phyloP scores from a whole-genome alignment of 768 basidiomycete species.

The Boletus rufocinnamomeus region DNA sequence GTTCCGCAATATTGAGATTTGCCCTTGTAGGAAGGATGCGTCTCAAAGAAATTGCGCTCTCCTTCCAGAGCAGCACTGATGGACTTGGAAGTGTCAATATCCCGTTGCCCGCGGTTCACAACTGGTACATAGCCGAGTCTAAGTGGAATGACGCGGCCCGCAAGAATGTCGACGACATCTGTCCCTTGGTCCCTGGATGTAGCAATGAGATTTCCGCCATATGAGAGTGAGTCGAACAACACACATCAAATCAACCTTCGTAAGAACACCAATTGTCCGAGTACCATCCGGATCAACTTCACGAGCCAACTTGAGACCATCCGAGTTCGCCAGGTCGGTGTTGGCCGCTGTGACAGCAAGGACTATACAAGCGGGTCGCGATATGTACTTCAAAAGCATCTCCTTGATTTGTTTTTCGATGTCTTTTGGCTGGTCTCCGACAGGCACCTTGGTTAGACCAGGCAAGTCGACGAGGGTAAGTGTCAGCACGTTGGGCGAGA shows the following conservation, averaged over 20 bases:
- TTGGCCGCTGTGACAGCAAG: constrained; percentile 96
- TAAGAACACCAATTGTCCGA: constrained; percentile 96
- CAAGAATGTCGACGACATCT: constrained; percentile 98
- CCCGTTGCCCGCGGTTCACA: constrained; percentile 96
- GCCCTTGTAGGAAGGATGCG: constrained; percentile 87
- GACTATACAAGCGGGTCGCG: constrained; percentile 93
- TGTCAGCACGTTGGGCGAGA: constrained; percentile 95
- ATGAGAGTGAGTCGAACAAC: constrained; percentile 34
- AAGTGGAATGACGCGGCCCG: constrained; percentile 94
- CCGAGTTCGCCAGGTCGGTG: constrained; percentile 97
- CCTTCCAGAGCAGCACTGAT: constrained; percentile 85
- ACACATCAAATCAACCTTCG: constrained; percentile 97
- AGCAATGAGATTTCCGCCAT: constrained; percentile 7
- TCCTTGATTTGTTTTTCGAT: constrained; percentile 98
- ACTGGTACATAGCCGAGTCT: constrained; percentile 98
- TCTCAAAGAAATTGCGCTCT: constrained; percentile 94
- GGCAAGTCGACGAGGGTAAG: constrained; percentile 97
- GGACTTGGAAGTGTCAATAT: constrained; percentile 88
- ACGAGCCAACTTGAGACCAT: constrained; percentile 93
- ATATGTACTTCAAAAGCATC: constrained; percentile 95
- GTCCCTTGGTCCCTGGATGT: constrained; percentile 86
- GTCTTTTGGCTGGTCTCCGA: constrained; percentile 94
- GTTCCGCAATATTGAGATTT: constrained; percentile 98
- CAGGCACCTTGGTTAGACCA: constrained; percentile 92
- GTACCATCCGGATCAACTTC: constrained; percentile 98